A percentile compares a stretch with the other conserved stretches of the same genome.
Evolutionary conservation across 2,329 filamentous ascomycete species (phyloP).

Genomic region (Daldinia sp.): DNA sequence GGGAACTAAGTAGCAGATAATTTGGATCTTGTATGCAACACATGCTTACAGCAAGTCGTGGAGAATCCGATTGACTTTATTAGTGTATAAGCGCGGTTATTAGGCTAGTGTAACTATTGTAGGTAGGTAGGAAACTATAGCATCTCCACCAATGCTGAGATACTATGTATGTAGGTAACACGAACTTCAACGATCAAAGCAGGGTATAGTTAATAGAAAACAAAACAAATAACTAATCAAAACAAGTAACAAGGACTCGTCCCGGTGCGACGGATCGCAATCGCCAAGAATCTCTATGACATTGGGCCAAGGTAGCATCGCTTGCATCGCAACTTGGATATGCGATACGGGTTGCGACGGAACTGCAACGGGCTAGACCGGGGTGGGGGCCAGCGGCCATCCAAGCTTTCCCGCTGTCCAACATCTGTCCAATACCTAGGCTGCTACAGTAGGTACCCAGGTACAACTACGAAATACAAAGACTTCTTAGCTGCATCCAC

Average conservation of each 20-base stretch:
- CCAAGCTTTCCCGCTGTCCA: background rate
- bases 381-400: background rate
- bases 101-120: too few species aligned
- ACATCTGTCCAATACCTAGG: background rate
- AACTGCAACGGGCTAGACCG: constrained; percentile 1
- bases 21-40: background rate
- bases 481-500: constrained; percentile 20
- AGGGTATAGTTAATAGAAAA: constrained; percentile 4
- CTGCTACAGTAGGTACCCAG: background rate
- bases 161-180: background rate
- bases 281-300: constrained; percentile 12
- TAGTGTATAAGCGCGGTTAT: too few species aligned
- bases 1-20: background rate
- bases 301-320: constrained; percentile 10
- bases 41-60: background rate
- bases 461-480: constrained; percentile 15
- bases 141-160: too few species aligned
- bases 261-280: constrained; percentile 24
- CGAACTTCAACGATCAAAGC: background rate
- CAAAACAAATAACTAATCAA: background rate
- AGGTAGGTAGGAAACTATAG: too few species aligned
- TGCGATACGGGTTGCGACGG: constrained; percentile 1
- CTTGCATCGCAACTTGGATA: constrained; percentile 2
- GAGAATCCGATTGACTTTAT: background rate
- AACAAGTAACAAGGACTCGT: constrained; percentile 15